phyloP scores from a whole-genome alignment of 2,329 filamentous ascomycete species.

The Aureobasidium sp. region DNA sequence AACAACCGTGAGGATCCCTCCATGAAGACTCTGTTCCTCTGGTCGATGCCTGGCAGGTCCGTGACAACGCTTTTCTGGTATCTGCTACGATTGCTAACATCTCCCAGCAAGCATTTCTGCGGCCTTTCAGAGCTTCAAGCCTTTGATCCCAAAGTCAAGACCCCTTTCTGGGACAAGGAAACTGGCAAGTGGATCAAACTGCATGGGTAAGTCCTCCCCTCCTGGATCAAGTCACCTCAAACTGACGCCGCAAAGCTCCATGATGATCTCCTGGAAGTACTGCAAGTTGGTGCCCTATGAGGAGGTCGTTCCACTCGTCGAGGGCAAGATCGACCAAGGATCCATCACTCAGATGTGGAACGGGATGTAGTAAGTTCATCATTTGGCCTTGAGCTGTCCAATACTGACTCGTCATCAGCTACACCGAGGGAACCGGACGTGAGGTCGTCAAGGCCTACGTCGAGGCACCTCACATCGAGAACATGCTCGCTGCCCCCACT shows the following conservation, averaged over 20 bases:
- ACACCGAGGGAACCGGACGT: conserved; percentile 10
- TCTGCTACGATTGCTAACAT: not conserved
- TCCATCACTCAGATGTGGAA: conserved; percentile 17
- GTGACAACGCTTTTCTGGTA: not conserved
- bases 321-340: not conserved
- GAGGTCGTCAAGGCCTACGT: conserved; percentile 10
- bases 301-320: not conserved
- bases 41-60: conserved; percentile 15
- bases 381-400: not conserved
- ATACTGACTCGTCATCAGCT: conserved; percentile 1
- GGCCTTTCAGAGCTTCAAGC: conserved; percentile 13
- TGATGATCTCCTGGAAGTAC: conserved; percentile 3
- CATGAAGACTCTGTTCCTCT: conserved; percentile 10
- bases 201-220: not conserved
- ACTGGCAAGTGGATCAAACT: not conserved
- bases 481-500: conserved; percentile 6
- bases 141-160: not conserved
- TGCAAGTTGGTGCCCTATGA: conserved; percentile 15
- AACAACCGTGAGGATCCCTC: not conserved
- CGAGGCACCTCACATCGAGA: conserved; percentile 12
- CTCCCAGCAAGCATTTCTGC: conserved; percentile 12
- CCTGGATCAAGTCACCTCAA: too few species aligned
- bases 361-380: conserved; percentile 13
- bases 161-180: conserved; percentile 9
- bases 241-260: not conserved